Evolutionary conservation across 1,284 basidiomycete genomes (phyloP).

Genomic region (Grifola frondosa): DNA sequence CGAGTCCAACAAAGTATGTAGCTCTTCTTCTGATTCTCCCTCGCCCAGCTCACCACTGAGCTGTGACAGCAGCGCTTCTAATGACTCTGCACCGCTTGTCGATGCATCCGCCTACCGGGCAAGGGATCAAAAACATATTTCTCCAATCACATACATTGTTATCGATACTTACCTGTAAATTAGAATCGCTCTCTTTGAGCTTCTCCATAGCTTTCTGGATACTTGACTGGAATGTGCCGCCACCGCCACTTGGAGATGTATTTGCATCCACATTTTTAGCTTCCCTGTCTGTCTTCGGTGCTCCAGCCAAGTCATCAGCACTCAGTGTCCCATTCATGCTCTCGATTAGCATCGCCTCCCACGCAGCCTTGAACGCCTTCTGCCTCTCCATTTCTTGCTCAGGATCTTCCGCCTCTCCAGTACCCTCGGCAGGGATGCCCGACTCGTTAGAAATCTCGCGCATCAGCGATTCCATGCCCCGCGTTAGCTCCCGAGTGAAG

Average conservation of each 20-base stretch:
- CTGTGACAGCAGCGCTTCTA: conserved; percentile 16
- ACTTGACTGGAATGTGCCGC: conserved; percentile 67
- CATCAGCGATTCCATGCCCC: conserved; percentile 87
- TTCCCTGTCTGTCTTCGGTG: conserved; percentile 21
- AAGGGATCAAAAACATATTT: neutral
- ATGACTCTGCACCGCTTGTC: conserved; percentile 28
- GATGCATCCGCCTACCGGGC: conserved; percentile 33
- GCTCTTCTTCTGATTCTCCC: conserved; percentile 56
- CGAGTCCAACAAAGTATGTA: conserved; percentile 79
- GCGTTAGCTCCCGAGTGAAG: conserved; percentile 74
- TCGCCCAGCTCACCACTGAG: conserved; percentile 19
- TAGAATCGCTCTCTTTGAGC: conserved; percentile 71
- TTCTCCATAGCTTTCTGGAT: conserved; percentile 82
- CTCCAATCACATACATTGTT: no score
- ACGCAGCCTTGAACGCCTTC: conserved; percentile 59
- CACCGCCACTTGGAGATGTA: neutral
- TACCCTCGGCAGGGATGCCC: conserved; percentile 24
- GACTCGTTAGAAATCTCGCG: conserved; percentile 53
- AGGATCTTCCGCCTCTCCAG: conserved; percentile 35
- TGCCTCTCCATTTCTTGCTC: conserved; percentile 41
- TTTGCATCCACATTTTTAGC: conserved; percentile 7
- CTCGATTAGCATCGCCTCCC: conserved; percentile 77
- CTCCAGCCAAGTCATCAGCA: conserved; percentile 27
- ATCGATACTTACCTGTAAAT: conserved; percentile 38
- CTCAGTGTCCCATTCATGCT: conserved; percentile 55